phyloP scores from a whole-genome alignment of 257 asterid species.

The Cynanchum wilfordii region DNA sequence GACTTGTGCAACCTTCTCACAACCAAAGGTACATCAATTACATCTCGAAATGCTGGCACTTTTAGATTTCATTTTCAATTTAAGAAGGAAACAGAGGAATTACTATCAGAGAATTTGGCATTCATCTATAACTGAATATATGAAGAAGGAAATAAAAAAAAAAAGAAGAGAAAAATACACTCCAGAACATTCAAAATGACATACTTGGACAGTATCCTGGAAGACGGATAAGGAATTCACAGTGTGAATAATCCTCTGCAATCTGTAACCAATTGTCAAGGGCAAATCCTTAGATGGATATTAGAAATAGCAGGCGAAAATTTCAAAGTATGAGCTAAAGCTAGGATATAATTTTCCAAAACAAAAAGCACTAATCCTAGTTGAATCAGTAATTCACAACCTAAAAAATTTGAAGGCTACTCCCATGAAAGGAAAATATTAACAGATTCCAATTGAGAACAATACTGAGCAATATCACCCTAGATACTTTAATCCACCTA shows the following conservation, averaged over 20 bases:
- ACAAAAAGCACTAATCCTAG: neutral
- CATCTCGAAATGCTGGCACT: constrained; percentile 99
- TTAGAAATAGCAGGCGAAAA: neutral
- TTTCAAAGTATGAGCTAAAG: neutral
- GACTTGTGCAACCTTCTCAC: constrained; percentile 89
- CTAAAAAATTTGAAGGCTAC: neutral
- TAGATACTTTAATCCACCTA: neutral
- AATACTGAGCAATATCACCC: neutral
- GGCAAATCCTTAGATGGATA: constrained; percentile 10
- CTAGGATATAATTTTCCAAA: neutral
- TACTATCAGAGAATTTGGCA: constrained; percentile 12
- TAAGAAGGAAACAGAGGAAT: neutral
- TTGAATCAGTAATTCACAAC: neutral
- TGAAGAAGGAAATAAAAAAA: neutral
- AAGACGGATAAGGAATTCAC: constrained; percentile 94
- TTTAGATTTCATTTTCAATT: constrained; percentile 19
- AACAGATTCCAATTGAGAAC: neutral
- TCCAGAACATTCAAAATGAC: constrained; percentile 7
- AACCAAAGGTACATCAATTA: constrained; percentile 89
- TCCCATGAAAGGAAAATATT: neutral
- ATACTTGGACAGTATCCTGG: constrained; percentile 99
- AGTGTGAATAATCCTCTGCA: constrained; percentile 97
- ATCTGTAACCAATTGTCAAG: constrained; percentile 52
- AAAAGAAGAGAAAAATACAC: neutral
- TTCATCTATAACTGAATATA: neutral